Base-by-base conservation (phyloP, 2,329 filamentous ascomycete species). In the Xylaria sp. region DNA sequence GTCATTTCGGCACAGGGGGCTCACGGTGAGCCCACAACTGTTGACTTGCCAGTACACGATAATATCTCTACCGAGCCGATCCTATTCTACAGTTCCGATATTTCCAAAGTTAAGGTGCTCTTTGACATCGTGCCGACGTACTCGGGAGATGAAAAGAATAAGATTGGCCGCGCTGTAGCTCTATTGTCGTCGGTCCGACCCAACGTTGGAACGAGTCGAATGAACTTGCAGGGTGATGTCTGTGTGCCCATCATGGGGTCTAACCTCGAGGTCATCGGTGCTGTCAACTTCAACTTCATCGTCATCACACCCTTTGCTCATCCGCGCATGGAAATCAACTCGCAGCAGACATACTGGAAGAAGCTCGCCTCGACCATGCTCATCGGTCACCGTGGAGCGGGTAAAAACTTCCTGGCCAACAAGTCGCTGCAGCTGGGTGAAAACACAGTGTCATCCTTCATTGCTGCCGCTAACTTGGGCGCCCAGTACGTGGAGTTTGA, bases 71-170 rank as follows among this genome's bases (percentile, higher is more conserved):
- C 94, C 0, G 93, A 97, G 68, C 94, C 94, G 0, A 91, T 99
- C 50, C 87, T 91, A 0, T 99, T 99, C 75, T 91, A 87, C 59
- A 88, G 93, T 0, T 81, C 76, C 1, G 91, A 97, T 70, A 80
- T 87, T 0, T 81, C 83, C 34, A 91, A 91, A 69, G 92, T 97
- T 60, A 95, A 93, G 72, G 78, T 99, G 8, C 79, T 95, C 55
- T 99, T 99, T 68, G 94, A 99, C 68, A 90, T 99, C 66, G 87
- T 97, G 1, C 94, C 93, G 1, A 99, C 94, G 0, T 97, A 97
- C 75, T 89, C 93, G 47, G 94, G 93, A 3, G 89, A 90, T 67
- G 82, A 94, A 65, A 91, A 96, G 69, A 86, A 91, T 72, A 89
- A 96, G 70, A 87, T 99, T 59, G 94, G 93, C 2, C 88, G 94